Conservation (phyloP, 1,284 basidiomycete genomes). For the Microbotryum violaceum region DNA sequence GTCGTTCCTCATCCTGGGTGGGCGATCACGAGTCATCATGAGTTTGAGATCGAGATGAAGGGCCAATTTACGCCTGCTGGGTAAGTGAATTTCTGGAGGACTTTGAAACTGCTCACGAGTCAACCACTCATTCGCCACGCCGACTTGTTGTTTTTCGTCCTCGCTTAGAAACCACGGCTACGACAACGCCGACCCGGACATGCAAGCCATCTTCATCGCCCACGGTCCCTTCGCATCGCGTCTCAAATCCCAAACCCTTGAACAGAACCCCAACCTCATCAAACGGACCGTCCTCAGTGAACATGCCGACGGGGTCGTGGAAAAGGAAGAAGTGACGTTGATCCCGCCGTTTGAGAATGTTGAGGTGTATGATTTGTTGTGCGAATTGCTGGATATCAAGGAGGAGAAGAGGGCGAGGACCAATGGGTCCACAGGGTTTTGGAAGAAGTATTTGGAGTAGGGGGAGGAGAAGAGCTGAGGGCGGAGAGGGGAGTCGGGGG, state of each 20-base stretch:
- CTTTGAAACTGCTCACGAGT: neutral
- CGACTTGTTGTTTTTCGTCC: constrained; percentile 1
- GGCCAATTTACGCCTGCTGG: constrained; percentile 50
- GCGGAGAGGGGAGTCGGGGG: neutral
- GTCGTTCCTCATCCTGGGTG: constrained; percentile 69
- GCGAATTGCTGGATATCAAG: constrained; percentile 59
- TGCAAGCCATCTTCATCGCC: constrained; percentile 84
- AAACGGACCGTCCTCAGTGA: constrained; percentile 37
- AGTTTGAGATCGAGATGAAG: constrained; percentile 46
- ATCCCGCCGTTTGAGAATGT: constrained; percentile 75
- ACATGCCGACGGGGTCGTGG: constrained; percentile 1
- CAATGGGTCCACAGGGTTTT: constrained; percentile 71
- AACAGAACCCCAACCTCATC: constrained; percentile 36
- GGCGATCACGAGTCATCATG: constrained; percentile 52
- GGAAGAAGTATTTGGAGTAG: constrained; percentile 57
- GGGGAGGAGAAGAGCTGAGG: constrained; percentile 5
- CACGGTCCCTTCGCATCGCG: constrained; percentile 72
- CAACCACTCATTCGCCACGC: neutral
- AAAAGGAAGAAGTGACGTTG: constrained; percentile 55
- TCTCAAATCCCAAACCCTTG: constrained; percentile 51
- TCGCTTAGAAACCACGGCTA: constrained; percentile 61
- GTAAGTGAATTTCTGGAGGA: constrained; percentile 48
- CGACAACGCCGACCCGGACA: constrained; percentile 63
- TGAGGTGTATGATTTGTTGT: constrained; percentile 73
- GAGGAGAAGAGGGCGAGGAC: constrained; percentile 49